Conservation (phyloP, 768 basidiomycete species). For the Lentinus brumalis region DNA sequence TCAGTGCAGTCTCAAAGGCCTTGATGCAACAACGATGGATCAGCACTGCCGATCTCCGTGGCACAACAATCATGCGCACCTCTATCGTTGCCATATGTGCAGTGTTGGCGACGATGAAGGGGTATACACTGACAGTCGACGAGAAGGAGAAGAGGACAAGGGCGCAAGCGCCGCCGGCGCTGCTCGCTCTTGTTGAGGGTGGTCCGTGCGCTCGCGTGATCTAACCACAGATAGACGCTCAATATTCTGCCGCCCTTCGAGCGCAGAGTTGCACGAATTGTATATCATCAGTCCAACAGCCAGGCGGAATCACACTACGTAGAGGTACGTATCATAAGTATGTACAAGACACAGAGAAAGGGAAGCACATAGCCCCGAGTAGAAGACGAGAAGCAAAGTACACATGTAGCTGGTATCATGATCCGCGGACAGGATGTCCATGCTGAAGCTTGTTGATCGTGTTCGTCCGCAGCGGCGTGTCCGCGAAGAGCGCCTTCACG, state of each 20-base stretch:
- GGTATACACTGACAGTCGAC: not conserved
- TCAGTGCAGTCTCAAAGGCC: constrained; percentile 81
- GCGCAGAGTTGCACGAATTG: not conserved
- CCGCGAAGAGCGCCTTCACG: constrained; percentile 87
- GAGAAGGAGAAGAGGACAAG: not conserved
- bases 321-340: not conserved
- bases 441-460: constrained; percentile 75
- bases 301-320: no score
- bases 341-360: not conserved
- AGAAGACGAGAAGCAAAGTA: not conserved
- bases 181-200: constrained; percentile 16
- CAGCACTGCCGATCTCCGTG: not conserved
- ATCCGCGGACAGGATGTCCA: constrained; percentile 49
- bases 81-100: no score
- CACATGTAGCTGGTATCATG: not conserved
- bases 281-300: no score
- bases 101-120: not conserved
- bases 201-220: constrained; percentile 26
- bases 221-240: not conserved
- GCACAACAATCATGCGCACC: no score
- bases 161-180: not conserved
- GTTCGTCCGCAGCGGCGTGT: constrained; percentile 77
- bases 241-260: not conserved
- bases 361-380: not conserved
- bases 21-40: constrained; percentile 32